Conservation (phyloP, 306 rosid genomes). For the Quercus parvula region DNA sequence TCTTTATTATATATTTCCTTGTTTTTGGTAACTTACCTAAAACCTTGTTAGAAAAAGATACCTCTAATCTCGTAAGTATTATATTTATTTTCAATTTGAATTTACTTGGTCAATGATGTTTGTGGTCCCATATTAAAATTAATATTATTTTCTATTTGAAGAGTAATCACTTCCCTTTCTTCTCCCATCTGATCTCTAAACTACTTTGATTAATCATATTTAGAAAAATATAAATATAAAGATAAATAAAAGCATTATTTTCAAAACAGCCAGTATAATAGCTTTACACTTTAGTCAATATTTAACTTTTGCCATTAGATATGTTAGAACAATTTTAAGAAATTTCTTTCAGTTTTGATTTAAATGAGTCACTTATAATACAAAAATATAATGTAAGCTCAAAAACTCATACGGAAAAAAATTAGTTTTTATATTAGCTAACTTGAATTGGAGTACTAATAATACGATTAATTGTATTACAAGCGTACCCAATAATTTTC, state of each 20-base stretch:
- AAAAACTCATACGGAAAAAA: too few species aligned
- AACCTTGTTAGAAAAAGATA: slow-evolving; percentile 29
- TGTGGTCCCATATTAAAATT: slow-evolving; percentile 27
- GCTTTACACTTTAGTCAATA: neutral
- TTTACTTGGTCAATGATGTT: slow-evolving; percentile 38
- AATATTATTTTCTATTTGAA: slow-evolving; percentile 14
- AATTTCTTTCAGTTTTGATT: neutral
- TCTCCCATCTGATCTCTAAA: slow-evolving; percentile 9
- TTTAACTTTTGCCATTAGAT: neutral
- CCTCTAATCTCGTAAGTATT: slow-evolving; percentile 24
- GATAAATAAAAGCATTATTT: neutral
- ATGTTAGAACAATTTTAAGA: neutral
- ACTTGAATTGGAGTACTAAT: too few species aligned
- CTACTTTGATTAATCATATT: slow-evolving; percentile 4
- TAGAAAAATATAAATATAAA: neutral
- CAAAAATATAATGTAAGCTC: too few species aligned
- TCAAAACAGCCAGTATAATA: neutral
- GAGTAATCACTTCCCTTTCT: slow-evolving; percentile 18
- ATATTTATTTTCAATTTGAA: slow-evolving; percentile 15
- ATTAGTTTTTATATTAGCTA: too few species aligned
- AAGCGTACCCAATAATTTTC: too few species aligned
- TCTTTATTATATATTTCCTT: slow-evolving; percentile 20
- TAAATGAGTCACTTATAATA: too few species aligned
- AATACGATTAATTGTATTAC: too few species aligned
- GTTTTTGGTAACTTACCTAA: slow-evolving; percentile 23